Evolutionary conservation across 179 eudicot genomes (phyloP).

Genomic region (Beta macrorhiza): DNA sequence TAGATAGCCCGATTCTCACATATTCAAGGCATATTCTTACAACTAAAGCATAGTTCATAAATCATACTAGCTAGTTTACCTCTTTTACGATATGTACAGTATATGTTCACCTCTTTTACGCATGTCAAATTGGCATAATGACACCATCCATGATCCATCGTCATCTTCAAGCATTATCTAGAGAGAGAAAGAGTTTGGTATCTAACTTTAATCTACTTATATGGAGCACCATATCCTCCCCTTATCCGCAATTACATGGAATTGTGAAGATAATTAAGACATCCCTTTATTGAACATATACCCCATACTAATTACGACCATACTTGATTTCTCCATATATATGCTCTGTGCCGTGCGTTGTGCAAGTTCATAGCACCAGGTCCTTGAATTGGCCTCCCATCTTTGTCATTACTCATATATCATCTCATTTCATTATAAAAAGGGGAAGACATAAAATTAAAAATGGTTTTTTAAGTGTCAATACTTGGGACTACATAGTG

Average conservation of each 20-base stretch:
- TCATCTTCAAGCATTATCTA: no score
- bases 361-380: background rate
- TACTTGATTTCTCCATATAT: background rate
- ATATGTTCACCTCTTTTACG: background rate
- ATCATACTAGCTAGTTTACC: no score
- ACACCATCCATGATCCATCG: slow-evolving; percentile 8
- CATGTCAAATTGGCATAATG: background rate
- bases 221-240: background rate
- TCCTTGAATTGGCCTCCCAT: background rate
- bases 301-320: background rate
- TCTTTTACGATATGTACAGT: no score
- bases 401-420: background rate
- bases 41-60: no score
- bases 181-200: background rate
- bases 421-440: background rate
- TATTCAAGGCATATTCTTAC: no score
- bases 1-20: no score
- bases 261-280: background rate
- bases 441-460: background rate
- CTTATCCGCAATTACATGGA: slow-evolving; percentile 1
- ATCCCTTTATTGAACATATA: background rate
- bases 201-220: background rate
- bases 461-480: background rate
- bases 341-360: no score
- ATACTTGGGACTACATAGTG: background rate